These are phyloP conservation scores for Hypoxylon intermedium DNA, from an alignment of 495 filamentous ascomycete species.

Conservation along the genomic window DNA sequence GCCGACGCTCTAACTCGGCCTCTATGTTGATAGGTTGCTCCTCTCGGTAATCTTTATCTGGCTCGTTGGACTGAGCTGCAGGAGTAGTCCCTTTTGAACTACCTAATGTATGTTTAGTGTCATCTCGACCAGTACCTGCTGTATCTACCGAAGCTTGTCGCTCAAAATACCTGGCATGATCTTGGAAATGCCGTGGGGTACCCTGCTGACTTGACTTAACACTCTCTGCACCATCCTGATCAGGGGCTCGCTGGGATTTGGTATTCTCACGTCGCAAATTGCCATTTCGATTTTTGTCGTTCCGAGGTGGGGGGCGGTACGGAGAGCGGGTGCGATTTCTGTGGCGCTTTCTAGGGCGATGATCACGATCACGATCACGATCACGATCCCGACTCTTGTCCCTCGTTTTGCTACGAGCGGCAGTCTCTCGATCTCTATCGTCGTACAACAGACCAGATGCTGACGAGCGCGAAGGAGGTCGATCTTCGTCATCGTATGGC, in stretches of 20 bases:
- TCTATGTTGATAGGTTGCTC: slow-evolving; percentile 74
- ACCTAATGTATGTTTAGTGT: slow-evolving; percentile 71
- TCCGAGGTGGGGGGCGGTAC: slow-evolving; percentile 50
- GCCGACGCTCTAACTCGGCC: slow-evolving; percentile 82
- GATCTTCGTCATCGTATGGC: slow-evolving; percentile 73
- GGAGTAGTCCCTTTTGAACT: slow-evolving; percentile 58
- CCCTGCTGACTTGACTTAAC: slow-evolving; percentile 35
- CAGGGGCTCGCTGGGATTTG: slow-evolving; percentile 33
- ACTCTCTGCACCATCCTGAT: slow-evolving; percentile 24
- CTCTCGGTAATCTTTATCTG: slow-evolving; percentile 52
- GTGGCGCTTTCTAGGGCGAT: slow-evolving; percentile 64
- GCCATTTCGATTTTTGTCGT: slow-evolving; percentile 52
- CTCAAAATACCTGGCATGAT: slow-evolving; percentile 36
- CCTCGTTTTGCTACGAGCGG: slow-evolving; percentile 30
- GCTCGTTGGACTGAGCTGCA: slow-evolving; percentile 31
- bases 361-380: slow-evolving; percentile 45
- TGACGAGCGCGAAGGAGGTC: slow-evolving; percentile 56
- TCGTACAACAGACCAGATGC: slow-evolving; percentile 59
- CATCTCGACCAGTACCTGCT: slow-evolving; percentile 57
- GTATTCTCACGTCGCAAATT: slow-evolving; percentile 30
- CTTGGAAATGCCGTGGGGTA: slow-evolving; percentile 35
- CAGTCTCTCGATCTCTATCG: slow-evolving; percentile 54
- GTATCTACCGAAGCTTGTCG: slow-evolving; percentile 41
- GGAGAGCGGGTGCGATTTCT: slow-evolving; percentile 75
- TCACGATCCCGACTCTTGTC: slow-evolving; percentile 41